Conservation (phyloP, 305 asterid genomes). For the Withania somnifera region DNA sequence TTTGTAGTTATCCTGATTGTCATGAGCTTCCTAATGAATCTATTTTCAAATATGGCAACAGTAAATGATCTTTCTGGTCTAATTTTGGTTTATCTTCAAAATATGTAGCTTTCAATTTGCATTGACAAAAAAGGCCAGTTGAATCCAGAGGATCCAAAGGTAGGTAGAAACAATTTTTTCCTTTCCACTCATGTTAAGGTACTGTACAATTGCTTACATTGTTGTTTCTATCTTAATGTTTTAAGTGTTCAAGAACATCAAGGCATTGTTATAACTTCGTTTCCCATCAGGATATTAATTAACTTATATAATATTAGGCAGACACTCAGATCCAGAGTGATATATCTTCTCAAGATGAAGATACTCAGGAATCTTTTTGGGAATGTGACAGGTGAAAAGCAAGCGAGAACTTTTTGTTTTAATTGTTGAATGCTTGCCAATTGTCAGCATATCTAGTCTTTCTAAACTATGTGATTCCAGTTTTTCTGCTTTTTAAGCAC, state of each 20-base stretch:
- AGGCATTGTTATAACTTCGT: neutral
- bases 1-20: neutral
- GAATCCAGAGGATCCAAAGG: conserved; percentile 24
- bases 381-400: conserved; percentile 55
- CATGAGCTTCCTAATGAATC: neutral
- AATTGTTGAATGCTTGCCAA: conserved; percentile 11
- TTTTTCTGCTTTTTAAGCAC: neutral
- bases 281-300: neutral
- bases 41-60: neutral
- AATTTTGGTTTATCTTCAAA: neutral
- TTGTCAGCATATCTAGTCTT: neutral
- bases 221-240: conserved; percentile 1
- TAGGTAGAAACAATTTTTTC: conserved; percentile 21
- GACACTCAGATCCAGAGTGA: conserved; percentile 22
- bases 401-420: conserved; percentile 27
- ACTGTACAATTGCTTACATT: conserved; percentile 13
- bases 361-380: conserved; percentile 17
- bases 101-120: conserved; percentile 74
- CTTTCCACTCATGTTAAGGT: conserved; percentile 30
- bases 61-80: neutral
- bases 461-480: neutral
- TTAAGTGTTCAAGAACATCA: neutral
- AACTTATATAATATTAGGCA: conserved; percentile 21
- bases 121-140: conserved; percentile 45
- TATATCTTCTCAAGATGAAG: conserved; percentile 21